Base-by-base conservation (phyloP, 371 early-diverging fungal genomes). In the Apophysomyces ossiformis region DNA sequence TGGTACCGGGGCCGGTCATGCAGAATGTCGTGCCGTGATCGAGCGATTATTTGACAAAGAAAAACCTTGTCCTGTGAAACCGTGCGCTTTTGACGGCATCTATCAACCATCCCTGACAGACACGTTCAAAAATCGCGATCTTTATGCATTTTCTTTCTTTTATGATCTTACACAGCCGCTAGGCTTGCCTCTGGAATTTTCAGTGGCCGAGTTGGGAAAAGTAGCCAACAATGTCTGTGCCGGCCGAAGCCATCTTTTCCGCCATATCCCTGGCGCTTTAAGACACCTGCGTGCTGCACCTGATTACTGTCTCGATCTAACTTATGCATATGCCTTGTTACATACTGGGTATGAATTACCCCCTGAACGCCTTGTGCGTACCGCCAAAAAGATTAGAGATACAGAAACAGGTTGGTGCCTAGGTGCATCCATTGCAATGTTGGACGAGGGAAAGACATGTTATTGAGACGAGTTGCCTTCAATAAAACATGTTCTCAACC, bases 341-440 rank as follows among this genome's bases (percentile, higher is more conserved):
- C 80, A 74, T 26, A 78, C 81, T 68, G 97, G 96, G 2, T 95
- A 95, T 61, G 92, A 89, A 43, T 79, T 96, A 57, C 82, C 88
- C 5, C 79, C 76, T 37, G 74, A 83, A 16, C 79, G 94, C 37
- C 70, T 77, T n/a, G 73, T 96, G 12, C 85, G 85, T 57, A 87
- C 89, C 21, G 89, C 94, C 18, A 92, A 95, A 73, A 95, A 96
- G 85, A 93, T 96, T 66, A 84, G 86, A 32, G 92, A 87, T n/a
- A 85, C 93, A 46, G 96, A 96, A 72, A 94, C 93, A 50, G 97
- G 97, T 7, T 96, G 97, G 97, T 92, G 93, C 66, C 77, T 96
- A 47, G 97, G 97, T 41, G 95, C 95, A 5, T 87, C 95, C 36
- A 89, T 97, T 66, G 83, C 87, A 5, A 81, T 91, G 50, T 69